Conservation (phyloP, 2,329 filamentous ascomycete genomes). For the Coniella lustricola region DNA sequence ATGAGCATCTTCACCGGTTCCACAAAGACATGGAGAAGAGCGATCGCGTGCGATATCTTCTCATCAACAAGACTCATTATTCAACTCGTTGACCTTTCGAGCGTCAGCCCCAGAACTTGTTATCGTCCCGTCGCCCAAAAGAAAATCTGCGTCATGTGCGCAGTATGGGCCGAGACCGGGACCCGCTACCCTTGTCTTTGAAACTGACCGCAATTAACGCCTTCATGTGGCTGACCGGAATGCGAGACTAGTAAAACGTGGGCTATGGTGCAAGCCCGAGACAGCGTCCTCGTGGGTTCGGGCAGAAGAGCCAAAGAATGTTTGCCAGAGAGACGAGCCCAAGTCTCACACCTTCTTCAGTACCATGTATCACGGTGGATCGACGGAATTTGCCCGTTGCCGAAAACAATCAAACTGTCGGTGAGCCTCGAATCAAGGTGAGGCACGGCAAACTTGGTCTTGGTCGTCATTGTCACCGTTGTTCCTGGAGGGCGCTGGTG, state of each 20-base stretch:
- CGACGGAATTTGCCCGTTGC: conserved; percentile 11
- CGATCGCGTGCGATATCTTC: conserved; percentile 9
- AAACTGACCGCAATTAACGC: conserved; percentile 15
- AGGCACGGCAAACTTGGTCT: conserved; percentile 1
- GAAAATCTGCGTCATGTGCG: conserved; percentile 7
- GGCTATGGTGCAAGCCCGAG: conserved; percentile 16
- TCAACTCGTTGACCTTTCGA: conserved; percentile 2
- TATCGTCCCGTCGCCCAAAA: conserved; percentile 6
- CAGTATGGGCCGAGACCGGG: conserved; percentile 6
- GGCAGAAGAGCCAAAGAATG: conserved; percentile 9
- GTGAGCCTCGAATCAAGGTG: conserved; percentile 9
- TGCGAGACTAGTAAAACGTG: conserved; percentile 15
- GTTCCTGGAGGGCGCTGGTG: conserved; percentile 3
- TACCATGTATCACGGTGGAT: not conserved
- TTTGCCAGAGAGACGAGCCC: conserved; percentile 8
- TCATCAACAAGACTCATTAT: conserved; percentile 3
- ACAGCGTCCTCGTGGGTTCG: conserved; percentile 15
- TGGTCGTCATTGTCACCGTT: conserved; percentile 7
- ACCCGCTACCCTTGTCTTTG: conserved; percentile 4
- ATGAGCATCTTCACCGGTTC: conserved; percentile 12
- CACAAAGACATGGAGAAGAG: conserved; percentile 8
- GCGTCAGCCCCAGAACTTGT: not conserved
- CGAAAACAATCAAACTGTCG: conserved; percentile 12
- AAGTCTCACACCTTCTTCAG: conserved; percentile 10
- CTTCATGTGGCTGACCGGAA: conserved; percentile 13